Percentiles rank a stretch among this genome's conserved stretches.
These are phyloP conservation scores for Cryptococcus sp. DNA, from an alignment of 1,284 basidiomycete species.

Conservation along the genomic window DNA sequence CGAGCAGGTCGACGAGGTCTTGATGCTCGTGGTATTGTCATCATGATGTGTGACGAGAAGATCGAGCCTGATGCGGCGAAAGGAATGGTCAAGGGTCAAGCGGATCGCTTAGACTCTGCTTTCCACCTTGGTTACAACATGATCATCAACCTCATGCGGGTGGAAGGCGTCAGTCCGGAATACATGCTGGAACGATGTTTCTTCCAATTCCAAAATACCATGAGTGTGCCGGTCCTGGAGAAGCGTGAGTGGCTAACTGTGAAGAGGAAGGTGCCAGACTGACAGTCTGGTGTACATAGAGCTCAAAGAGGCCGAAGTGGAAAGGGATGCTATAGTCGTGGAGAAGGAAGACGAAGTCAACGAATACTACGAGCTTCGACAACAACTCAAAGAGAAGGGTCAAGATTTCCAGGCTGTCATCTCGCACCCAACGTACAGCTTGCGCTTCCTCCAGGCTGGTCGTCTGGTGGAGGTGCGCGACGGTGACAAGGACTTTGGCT, in stretches of 20 bases:
- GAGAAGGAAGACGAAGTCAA: constrained; percentile 80
- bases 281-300: constrained; percentile 58
- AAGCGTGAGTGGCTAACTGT: constrained; percentile 61
- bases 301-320: constrained; percentile 71
- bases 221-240: constrained; percentile 83
- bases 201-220: constrained; percentile 95
- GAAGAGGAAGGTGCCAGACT: neutral
- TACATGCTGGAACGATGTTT: constrained; percentile 98
- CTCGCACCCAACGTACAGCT: constrained; percentile 88
- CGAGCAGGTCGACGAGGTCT: constrained; percentile 95
- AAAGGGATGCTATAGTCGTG: constrained; percentile 68
- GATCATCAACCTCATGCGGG: constrained; percentile 97
- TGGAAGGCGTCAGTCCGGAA: constrained; percentile 97
- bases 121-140: constrained; percentile 99
- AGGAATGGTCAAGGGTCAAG: constrained; percentile 97
- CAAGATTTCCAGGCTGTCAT: constrained; percentile 86
- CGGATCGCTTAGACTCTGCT: constrained; percentile 94
- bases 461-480: constrained; percentile 87
- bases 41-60: constrained; percentile 99
- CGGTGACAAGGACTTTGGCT: constrained; percentile 88
- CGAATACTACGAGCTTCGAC: constrained; percentile 88
- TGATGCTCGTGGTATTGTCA: constrained; percentile 98
- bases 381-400: constrained; percentile 86
- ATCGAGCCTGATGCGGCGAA: constrained; percentile 90
- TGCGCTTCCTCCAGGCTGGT: constrained; percentile 92